Evolutionary conservation across 2,329 filamentous ascomycete genomes (phyloP).

Genomic region (Ascochyta lentis): DNA sequence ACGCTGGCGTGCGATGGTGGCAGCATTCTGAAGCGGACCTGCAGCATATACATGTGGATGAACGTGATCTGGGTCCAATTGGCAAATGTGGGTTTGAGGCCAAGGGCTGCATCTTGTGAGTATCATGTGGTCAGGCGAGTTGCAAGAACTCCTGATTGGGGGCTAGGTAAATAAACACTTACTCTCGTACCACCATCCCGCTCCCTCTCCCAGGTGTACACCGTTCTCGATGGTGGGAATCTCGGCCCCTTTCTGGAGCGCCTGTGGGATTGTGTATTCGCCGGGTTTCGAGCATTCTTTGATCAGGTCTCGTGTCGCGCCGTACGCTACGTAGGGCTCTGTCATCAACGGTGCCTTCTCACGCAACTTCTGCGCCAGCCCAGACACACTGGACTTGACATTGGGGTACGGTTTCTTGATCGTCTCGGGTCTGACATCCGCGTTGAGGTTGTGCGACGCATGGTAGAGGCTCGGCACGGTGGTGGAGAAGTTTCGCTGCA

Average conservation of each 20-base stretch:
- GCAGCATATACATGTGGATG: constrained; percentile 92
- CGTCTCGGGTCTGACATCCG: constrained; percentile 24
- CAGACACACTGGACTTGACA: constrained; percentile 23
- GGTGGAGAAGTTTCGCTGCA: constrained; percentile 35
- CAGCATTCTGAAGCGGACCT: constrained; percentile 81
- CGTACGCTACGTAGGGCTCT: constrained; percentile 80
- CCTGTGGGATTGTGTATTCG: constrained; percentile 76
- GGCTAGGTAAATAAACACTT: constrained; percentile 35
- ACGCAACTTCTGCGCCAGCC: constrained; percentile 39
- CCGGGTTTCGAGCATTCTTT: constrained; percentile 75
- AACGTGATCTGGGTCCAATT: constrained; percentile 97
- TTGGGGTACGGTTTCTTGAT: constrained; percentile 27
- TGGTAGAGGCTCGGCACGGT: constrained; percentile 30
- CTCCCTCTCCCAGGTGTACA: constrained; percentile 79
- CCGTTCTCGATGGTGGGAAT: constrained; percentile 77
- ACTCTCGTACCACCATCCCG: constrained; percentile 85
- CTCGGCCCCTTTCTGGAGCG: constrained; percentile 68
- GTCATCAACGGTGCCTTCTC: constrained; percentile 45
- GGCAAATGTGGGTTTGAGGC: constrained; percentile 84
- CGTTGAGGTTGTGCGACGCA: constrained; percentile 27
- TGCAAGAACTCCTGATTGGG: neutral
- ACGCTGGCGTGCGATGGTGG: constrained; percentile 70
- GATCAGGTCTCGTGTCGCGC: constrained; percentile 78
- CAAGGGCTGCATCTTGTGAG: constrained; percentile 66
- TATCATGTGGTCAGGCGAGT: neutral